Evolutionary conservation across 352 stramenopile species (phyloP), one percentile per base, ranked within the genome.

Genomic region (Pythium sp.): DNA sequence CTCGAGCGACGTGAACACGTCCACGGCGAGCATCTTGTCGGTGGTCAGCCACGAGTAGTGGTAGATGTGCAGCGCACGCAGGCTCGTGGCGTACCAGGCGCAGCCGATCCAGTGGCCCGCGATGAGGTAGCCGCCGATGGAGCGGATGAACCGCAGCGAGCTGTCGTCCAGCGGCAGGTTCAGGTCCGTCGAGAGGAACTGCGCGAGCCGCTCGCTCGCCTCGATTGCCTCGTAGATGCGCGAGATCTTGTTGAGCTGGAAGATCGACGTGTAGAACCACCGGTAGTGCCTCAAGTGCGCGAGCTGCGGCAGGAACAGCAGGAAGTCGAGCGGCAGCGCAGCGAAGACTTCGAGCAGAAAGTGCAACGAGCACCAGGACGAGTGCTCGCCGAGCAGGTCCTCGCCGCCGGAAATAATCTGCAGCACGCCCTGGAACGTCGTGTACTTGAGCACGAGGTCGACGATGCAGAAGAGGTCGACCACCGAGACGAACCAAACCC

Each of bases 41-140:
- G 78, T 82, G 5, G 76, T 78, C 24, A 92, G 68, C 84, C 84
- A 92, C 18, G 81, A 90, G 11, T 70, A 75, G 18, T 80, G 76
- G 55, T 86, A 86, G 15, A 80, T 61, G 8, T 78, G 43, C 49
- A 82, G 78, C 4, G 80, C 79, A 26, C 84, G 65, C 24, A 90
- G 32, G 9, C 82, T 80, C 24, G 78, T 64, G 15, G 72, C 76
- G 47, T 79, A 92, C 84, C 84, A 92, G 1, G 87, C 47, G 24
- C 86, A 94, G 3, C 68, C 84, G 43, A 92, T 90, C 84, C 82
- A 92, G 65, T 94, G 86, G 2, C 74, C 78, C 0, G 76, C 73
- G 14, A 94, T 57, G 57, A 91, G 8, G 62, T 89, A 93, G 8
- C 75, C 70, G 26, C 61, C 58, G 32, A 89, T 64, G 0, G 81